Percentiles rank a stretch among this genome's conserved stretches.
These are phyloP conservation scores for Fusarium sp. DNA, from an alignment of 2,329 filamentous ascomycete species.

Conservation along the genomic window DNA sequence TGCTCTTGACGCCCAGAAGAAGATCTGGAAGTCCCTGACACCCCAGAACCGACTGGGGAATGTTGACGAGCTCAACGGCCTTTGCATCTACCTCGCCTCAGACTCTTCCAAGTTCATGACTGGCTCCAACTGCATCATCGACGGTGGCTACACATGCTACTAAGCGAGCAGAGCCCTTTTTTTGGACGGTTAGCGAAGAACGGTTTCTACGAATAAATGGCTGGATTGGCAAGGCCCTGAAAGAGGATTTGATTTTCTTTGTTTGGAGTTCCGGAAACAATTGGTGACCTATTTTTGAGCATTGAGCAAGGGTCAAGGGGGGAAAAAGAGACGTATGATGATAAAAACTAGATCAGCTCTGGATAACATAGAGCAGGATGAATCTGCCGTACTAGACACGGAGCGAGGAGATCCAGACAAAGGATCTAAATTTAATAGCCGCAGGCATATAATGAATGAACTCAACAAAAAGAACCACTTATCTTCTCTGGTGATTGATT, in stretches of 20 bases:
- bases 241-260: slow-evolving; percentile 25
- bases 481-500: neutral
- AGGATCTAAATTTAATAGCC: slow-evolving; percentile 32
- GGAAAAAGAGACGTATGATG: slow-evolving; percentile 18
- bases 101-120: slow-evolving; percentile 82
- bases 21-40: slow-evolving; percentile 79
- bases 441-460: slow-evolving; percentile 13
- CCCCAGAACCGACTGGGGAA: slow-evolving; percentile 78
- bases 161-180: slow-evolving; percentile 49
- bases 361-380: slow-evolving; percentile 29
- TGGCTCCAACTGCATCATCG: slow-evolving; percentile 76
- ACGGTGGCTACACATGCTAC: slow-evolving; percentile 75
- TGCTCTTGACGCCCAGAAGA: slow-evolving; percentile 82
- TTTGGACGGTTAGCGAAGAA: neutral
- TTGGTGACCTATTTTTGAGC: slow-evolving; percentile 9
- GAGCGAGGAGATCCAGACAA: slow-evolving; percentile 12
- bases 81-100: slow-evolving; percentile 79
- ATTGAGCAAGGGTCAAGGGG: neutral
- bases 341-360: slow-evolving; percentile 36
- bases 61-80: slow-evolving; percentile 81
- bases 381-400: slow-evolving; percentile 21
- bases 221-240: neutral
- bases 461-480: neutral
- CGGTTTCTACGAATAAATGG: neutral
- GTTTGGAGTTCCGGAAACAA: slow-evolving; percentile 35